Conservation (phyloP, 2,329 filamentous ascomycete species). For the Trichoderma brevicompactum region DNA sequence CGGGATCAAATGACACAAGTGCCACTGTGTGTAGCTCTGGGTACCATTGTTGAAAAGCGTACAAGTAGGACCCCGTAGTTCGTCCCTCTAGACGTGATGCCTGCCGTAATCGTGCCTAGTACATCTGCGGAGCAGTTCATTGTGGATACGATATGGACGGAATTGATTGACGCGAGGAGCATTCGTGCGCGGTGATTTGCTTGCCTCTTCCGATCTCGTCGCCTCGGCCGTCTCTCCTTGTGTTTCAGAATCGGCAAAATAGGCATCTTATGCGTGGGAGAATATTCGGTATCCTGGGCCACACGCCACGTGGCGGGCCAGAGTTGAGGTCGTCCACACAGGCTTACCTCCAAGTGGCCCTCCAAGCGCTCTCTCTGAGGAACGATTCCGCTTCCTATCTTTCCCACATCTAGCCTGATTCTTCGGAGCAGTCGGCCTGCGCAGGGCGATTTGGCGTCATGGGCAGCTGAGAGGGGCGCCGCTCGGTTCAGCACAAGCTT, state of each 20-base stretch:
- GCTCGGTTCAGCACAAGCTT: not conserved
- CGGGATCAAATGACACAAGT: constrained; percentile 8
- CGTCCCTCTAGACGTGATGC: not conserved
- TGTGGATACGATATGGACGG: constrained; percentile 8
- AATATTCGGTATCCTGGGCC: constrained; percentile 6
- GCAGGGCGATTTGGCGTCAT: not conserved
- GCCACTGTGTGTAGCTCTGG: not conserved
- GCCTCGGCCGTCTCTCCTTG: not conserved
- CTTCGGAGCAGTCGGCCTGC: not conserved
- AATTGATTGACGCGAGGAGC: not conserved
- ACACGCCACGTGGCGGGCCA: constrained; percentile 22
- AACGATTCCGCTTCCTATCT: not conserved
- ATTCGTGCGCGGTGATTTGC: not conserved
- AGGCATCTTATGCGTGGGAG: constrained; percentile 5
- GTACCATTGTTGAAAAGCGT: no score
- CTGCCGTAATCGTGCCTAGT: constrained; percentile 5
- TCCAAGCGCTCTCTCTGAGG: not conserved
- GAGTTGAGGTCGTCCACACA: constrained; percentile 3
- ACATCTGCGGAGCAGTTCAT: constrained; percentile 4
- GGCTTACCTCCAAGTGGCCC: not conserved
- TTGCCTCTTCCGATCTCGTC: not conserved
- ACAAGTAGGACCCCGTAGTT: constrained; percentile 8
- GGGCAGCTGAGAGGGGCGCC: not conserved
- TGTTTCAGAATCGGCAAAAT: not conserved
- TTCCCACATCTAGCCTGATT: not conserved